Base-by-base conservation (phyloP, 495 filamentous ascomycete genomes). In the Penicillium pulvis region DNA sequence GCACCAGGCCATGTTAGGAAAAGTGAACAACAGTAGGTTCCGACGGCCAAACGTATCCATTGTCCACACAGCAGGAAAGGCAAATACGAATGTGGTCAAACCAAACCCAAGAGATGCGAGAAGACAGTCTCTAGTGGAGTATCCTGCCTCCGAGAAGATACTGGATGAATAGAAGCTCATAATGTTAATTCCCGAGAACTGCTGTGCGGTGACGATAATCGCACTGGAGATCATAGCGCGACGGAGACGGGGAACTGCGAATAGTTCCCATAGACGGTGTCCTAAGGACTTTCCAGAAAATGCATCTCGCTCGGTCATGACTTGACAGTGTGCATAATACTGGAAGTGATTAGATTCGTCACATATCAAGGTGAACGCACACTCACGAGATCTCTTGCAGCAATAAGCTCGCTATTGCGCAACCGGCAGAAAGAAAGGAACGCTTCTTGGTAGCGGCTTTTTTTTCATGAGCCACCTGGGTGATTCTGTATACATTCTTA, bases 21-120 rank as follows among this genome's bases (percentile, higher is more conserved):
- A 93, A 26, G 90, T 95, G 71, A 91, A 89, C 8, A 93, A 80
- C 0, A 93, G 80, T 1, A 95, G 81, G 19, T 81, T 80, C 33
- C 90, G 83, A 19, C 90, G 88, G 17, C 90, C 90, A 51, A 86
- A 93, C 7, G 88, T 91, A 69, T 95, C 90, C 66, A 95, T 95
- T 11, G 90, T 91, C 75, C 81, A 90, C 46, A 94, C 79, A 14
- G 90, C 90, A 0, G 90, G 90, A 71, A 86, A 87, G 51, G 89
- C 88, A 64, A 93, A 93, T 26, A 89, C 52, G 73, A 89, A 93
- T 73, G 91, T 93, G 57, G 91, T 79, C 4, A 90, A 70, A 41
- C 90, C 90, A 66, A 92, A 93, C 2, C 90, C 90, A 63, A 86
- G 88, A 0, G 88, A 91, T 3, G 85, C 87, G 7, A 89, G 76